Evolutionary conservation across 225 moss, liverwort and hornwort genomes (phyloP).

Genomic region (Marchantia paleacea): DNA sequence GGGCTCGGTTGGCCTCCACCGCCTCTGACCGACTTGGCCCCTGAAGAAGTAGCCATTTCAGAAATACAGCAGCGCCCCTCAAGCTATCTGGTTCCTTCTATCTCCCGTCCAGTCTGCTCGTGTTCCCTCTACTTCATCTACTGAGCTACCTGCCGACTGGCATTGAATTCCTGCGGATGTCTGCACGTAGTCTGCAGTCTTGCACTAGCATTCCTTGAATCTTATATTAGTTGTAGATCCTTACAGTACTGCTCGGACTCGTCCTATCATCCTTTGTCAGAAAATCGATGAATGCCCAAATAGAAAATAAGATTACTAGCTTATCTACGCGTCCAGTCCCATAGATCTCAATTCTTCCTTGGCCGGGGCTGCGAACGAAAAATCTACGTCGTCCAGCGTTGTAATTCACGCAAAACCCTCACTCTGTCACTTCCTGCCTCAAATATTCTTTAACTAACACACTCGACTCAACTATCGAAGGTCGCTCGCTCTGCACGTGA

Average conservation of each 20-base stretch:
- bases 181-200: no score
- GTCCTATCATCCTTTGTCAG: neutral
- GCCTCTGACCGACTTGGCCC: slow-evolving; percentile 16
- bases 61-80: neutral
- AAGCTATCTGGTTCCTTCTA: no score
- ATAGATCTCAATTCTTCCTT: neutral
- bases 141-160: no score
- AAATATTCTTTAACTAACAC: neutral
- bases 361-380: neutral
- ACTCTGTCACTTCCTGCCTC: neutral
- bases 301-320: neutral
- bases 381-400: neutral
- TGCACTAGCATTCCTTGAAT: no score
- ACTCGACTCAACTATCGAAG: no score
- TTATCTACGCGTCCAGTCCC: neutral
- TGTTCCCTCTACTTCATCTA: no score
- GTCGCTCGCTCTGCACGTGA: no score
- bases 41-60: slow-evolving; percentile 10
- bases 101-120: no score
- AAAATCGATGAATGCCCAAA: neutral
- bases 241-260: neutral
- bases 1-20: slow-evolving; percentile 26
- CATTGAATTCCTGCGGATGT: no score
- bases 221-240: neutral
- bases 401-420: neutral